Conservation (phyloP, 805 yeast species). For the Tetrapisispora fleetii region DNA sequence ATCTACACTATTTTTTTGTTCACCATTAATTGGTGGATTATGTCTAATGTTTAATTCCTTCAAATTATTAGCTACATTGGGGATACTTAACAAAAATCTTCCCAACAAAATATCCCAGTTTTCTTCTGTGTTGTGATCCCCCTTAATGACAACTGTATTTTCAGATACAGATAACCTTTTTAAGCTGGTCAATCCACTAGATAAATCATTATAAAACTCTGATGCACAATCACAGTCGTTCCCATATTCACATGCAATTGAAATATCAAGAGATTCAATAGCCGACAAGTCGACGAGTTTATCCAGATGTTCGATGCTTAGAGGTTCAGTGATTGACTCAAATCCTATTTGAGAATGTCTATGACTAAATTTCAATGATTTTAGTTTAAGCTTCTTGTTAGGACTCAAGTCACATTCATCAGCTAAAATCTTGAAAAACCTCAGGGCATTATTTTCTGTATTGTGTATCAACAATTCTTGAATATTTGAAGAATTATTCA, state of each 20-base stretch:
- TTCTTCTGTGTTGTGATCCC: slow-evolving; percentile 40
- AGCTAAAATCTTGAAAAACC: slow-evolving; percentile 24
- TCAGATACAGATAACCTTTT: slow-evolving; percentile 26
- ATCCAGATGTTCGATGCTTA: slow-evolving; percentile 26
- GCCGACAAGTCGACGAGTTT: slow-evolving; percentile 22
- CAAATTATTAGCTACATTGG: slow-evolving; percentile 26
- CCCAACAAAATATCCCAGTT: slow-evolving; percentile 44
- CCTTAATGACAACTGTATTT: slow-evolving; percentile 28
- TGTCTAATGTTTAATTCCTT: slow-evolving; percentile 44
- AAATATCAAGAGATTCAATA: slow-evolving; percentile 39
- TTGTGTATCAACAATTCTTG: slow-evolving; percentile 26
- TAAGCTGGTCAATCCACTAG: slow-evolving; percentile 25
- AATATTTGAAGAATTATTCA: slow-evolving; percentile 8
- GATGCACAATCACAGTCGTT: slow-evolving; percentile 37
- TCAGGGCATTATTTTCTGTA: slow-evolving; percentile 29
- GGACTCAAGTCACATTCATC: slow-evolving; percentile 6
- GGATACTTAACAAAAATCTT: slow-evolving; percentile 32
- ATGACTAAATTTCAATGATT: slow-evolving; percentile 33
- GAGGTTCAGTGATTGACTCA: slow-evolving; percentile 27
- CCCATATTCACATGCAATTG: slow-evolving; percentile 42
- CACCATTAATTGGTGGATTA: slow-evolving; percentile 47
- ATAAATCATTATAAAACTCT: slow-evolving; percentile 32
- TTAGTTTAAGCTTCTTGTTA: slow-evolving; percentile 12
- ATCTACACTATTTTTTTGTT: slow-evolving; percentile 55
- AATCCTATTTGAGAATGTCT: slow-evolving; percentile 39